Base-by-base conservation (phyloP, 73 alveolate species). In the Durusdinium trenchii region DNA sequence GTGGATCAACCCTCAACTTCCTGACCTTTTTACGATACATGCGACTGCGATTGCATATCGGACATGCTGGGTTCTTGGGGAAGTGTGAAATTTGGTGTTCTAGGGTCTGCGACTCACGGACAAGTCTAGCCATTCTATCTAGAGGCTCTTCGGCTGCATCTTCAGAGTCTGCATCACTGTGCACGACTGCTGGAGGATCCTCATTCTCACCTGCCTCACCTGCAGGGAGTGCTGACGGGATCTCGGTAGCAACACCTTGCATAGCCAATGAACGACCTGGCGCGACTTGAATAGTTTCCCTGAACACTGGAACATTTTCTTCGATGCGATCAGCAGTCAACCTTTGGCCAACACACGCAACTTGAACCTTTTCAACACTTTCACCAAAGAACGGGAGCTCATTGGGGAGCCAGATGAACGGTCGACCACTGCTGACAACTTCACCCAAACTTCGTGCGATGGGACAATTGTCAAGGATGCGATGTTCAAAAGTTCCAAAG, bases 31-130 rank as follows among this genome's bases (percentile, higher is more conserved):
- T 26, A 7, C 40, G 40, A n/a, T 83, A 83, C 94, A 83, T 83
- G 0, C 94, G 5, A 20, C 75, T 54, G 36, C 46, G 87, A 3
- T 40, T 76, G 54, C 87, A 76, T 3, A 76, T 42, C 36, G 16
- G 40, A 76, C 76, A 50, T 32, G 94, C 94, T 1, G 94, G 94
- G 36, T 83, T 83, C 51, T 48, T 83, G 0, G 71, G 94, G 57
- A 83, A 83, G 36, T 83, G 94, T 18, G 71, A 51, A 28, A 83
- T 6, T 18, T 23, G 51, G 75, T 54, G 51, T 83, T 54, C 94
- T 14, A 36, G 32, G 48, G 85, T n/a, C 52, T 73, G 85, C 0
- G 85, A 73, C 32, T 73, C 85, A 16, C 85, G 10, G 0, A 73
- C 51, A 20, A 73, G 30, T 23, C 85, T 16, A 20, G n/a, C 54